A percentile compares a stretch with the other conserved stretches of the same genome.
phyloP scores from a whole-genome alignment of 106 monocot genomes.

The Dioscorea dumetorum region DNA sequence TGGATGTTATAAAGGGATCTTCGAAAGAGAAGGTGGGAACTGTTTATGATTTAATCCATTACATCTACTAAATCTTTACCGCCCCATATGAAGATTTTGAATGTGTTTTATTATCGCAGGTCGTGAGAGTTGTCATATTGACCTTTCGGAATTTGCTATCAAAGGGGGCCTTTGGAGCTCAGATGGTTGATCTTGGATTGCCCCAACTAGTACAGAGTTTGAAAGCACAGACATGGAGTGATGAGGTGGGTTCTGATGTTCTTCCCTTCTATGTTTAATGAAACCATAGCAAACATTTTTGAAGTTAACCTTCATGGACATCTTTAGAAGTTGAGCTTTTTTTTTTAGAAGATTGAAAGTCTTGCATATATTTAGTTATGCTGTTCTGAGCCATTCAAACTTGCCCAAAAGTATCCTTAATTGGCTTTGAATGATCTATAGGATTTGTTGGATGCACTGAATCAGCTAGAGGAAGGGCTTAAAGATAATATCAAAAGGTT shows the following conservation, averaged over 20 bases:
- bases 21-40: constrained; percentile 87
- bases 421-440: constrained; percentile 5
- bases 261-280: not conserved
- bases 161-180: constrained; percentile 75
- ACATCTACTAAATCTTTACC: not conserved
- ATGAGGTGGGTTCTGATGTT: constrained; percentile 58
- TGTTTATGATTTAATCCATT: not conserved
- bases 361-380: no score
- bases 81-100: not conserved
- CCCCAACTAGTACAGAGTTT: constrained; percentile 83
- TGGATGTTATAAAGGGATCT: constrained; percentile 87
- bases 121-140: constrained; percentile 90
- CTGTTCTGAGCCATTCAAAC: not conserved
- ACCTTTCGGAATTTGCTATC: constrained; percentile 80
- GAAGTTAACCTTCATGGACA: not conserved
- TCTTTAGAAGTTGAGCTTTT: no score
- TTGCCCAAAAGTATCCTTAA: not conserved
- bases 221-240: constrained; percentile 95
- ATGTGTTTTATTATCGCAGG: constrained; percentile 31
- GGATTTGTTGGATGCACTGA: constrained; percentile 89
- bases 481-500: constrained; percentile 74
- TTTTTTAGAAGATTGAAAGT: no score
- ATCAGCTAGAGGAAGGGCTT: constrained; percentile 75
- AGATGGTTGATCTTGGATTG: constrained; percentile 94
- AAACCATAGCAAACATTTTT: not conserved